Conservation (phyloP, 306 rosid genomes). For the Herpetospermum pedunculosum region DNA sequence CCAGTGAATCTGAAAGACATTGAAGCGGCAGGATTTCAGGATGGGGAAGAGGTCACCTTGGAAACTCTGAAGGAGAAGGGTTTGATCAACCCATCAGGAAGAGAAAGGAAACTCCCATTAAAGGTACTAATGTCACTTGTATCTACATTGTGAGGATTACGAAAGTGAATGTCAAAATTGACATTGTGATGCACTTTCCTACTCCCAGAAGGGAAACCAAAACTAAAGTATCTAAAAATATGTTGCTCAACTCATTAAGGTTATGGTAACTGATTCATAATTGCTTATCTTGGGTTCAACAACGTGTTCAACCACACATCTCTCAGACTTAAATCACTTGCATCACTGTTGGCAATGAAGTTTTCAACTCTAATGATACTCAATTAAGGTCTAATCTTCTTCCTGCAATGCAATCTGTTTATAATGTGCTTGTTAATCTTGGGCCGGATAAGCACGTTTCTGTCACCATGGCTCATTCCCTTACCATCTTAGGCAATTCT, state of each 20-base stretch:
- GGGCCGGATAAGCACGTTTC: constrained; percentile 42
- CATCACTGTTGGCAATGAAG: constrained; percentile 71
- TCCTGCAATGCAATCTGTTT: constrained; percentile 60
- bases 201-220: not conserved
- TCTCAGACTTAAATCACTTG: constrained; percentile 51
- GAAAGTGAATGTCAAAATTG: not conserved
- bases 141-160: not conserved
- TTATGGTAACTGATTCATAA: not conserved
- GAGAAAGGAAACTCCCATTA: constrained; percentile 78
- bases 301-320: constrained; percentile 37
- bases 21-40: constrained; percentile 67
- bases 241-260: not conserved
- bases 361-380: constrained; percentile 33
- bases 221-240: not conserved
- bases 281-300: constrained; percentile 39
- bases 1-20: constrained; percentile 81
- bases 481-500: constrained; percentile 32
- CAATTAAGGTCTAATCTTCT: constrained; percentile 30
- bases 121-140: constrained; percentile 40
- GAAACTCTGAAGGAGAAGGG: constrained; percentile 68
- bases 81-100: constrained; percentile 86
- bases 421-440: constrained; percentile 40
- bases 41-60: constrained; percentile 83
- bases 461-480: constrained; percentile 64
- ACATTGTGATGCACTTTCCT: not conserved